A percentile compares a stretch with the other conserved stretches of the same genome.
Evolutionary conservation across 2,329 filamentous ascomycete genomes (phyloP).

Genomic region (Aspergillus flavus): DNA sequence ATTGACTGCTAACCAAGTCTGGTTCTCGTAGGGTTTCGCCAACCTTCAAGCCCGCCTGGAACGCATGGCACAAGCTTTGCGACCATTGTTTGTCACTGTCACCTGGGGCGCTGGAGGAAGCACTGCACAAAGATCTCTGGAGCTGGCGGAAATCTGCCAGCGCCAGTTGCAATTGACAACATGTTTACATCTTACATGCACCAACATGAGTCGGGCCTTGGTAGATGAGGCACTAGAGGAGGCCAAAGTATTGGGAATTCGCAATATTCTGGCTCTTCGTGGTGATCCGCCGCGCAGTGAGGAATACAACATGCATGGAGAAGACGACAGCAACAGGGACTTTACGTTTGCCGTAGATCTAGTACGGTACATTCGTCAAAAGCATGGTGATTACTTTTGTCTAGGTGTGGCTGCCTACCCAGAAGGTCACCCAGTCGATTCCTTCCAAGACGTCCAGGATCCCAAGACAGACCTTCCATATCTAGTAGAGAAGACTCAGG

Average conservation of each 20-base stretch:
- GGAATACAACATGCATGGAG: constrained; percentile 74
- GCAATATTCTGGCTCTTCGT: constrained; percentile 89
- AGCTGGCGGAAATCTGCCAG: constrained; percentile 94
- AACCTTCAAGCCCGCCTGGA: constrained; percentile 92
- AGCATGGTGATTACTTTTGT: constrained; percentile 93
- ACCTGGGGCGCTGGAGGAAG: constrained; percentile 97
- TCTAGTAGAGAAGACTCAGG: constrained; percentile 84
- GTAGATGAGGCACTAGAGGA: constrained; percentile 89
- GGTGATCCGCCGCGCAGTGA: constrained; percentile 88
- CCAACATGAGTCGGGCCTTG: constrained; percentile 87
- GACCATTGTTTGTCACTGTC: constrained; percentile 92
- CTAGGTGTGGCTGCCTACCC: constrained; percentile 93
- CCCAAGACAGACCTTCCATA: constrained; percentile 74
- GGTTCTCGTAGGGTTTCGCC: constrained; percentile 67
- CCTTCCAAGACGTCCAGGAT: constrained; percentile 76
- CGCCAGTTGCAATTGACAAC: constrained; percentile 89
- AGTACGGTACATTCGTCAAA: constrained; percentile 82
- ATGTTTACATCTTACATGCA: constrained; percentile 94
- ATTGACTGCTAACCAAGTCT: constrained; percentile 26
- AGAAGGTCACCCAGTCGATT: constrained; percentile 91
- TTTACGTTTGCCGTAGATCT: constrained; percentile 90
- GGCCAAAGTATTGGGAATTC: constrained; percentile 84
- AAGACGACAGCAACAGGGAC: constrained; percentile 67
- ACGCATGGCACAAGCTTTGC: constrained; percentile 89
- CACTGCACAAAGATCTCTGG: constrained; percentile 85